These are phyloP conservation scores for Leptographium procerum DNA, from an alignment of 2,329 filamentous ascomycete species.

Conservation along the genomic window DNA sequence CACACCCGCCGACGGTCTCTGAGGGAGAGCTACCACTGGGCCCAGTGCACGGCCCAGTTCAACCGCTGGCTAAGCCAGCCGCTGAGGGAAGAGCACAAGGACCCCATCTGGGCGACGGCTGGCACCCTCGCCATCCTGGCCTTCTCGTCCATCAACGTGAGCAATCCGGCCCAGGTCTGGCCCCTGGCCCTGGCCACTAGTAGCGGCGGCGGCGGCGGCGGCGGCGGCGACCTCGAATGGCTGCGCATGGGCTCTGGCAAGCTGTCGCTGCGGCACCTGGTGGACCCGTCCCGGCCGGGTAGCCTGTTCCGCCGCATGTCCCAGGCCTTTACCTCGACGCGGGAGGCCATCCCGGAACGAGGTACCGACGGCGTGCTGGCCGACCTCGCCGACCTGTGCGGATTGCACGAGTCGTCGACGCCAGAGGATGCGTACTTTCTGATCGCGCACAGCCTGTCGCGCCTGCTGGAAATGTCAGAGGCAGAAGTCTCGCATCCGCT, in stretches of 20 bases:
- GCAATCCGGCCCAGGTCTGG: slow-evolving; percentile 21
- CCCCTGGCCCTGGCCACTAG: slow-evolving; percentile 16
- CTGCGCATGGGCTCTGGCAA: slow-evolving; percentile 22
- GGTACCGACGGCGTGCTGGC: neutral
- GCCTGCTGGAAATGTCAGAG: neutral
- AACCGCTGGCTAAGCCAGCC: slow-evolving; percentile 21
- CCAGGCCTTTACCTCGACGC: neutral
- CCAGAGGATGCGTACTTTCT: slow-evolving; percentile 4
- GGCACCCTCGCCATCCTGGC: slow-evolving; percentile 28
- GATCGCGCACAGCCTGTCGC: slow-evolving; percentile 5
- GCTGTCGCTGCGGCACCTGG: slow-evolving; percentile 23
- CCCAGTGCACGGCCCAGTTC: slow-evolving; percentile 27
- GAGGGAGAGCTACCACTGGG: slow-evolving; percentile 32
- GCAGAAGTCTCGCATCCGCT: neutral
- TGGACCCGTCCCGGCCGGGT: slow-evolving; percentile 22
- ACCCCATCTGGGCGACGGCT: slow-evolving; percentile 35
- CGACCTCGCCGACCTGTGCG: slow-evolving; percentile 15
- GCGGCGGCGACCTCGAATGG: slow-evolving; percentile 27
- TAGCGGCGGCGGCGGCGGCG: no score
- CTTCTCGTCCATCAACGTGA: slow-evolving; percentile 28
- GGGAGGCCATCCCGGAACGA: neutral
- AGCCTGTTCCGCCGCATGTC: slow-evolving; percentile 24
- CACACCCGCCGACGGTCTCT: slow-evolving; percentile 15
- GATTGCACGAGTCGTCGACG: slow-evolving; percentile 9
- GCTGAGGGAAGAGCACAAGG: slow-evolving; percentile 23